Base-by-base conservation (phyloP, 441 rosid species). In the Melastoma candidum region DNA sequence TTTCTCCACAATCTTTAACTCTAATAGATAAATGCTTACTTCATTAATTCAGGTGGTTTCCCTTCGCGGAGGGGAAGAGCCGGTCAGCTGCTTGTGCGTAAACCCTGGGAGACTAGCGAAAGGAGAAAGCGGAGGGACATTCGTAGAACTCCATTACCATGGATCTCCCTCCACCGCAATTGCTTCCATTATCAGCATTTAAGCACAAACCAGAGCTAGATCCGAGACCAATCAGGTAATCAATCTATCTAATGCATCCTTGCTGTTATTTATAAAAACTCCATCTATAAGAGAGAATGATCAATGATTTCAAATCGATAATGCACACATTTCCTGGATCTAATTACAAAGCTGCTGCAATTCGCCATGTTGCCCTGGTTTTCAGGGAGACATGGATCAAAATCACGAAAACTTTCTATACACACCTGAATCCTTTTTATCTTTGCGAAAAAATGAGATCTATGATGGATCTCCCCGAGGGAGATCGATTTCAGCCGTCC, bases 51-150 rank as follows among this genome's bases (percentile, higher is more conserved):
- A 88, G 97, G 81, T 82, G 59, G 68, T 93, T 62, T 65, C 80
- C 11, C 26, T 75, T 11, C 80, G 82, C 24, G 85, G 77, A 66
- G 83, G 79, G 45, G 82, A 76, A 70, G 81, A 73, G 56, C 74
- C 66, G 47, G 74, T 11, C 51, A 89, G 80, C 65, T 87, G 95
- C 60, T 63, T 83, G 17, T 94, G 97, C 54, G 70, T 90, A 46
- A 94, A 94, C 73, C 99, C 99, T 0, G 99, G 97, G 70, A 80
- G 95, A 72, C 66, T 87, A 26, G 79, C 96, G 36, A 83, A 87
- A 67, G 99, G 97, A 65, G 95, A 87, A 73, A 86, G 96, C 0
- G 96, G 83, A 1, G 95, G 99, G 62, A 89, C 95, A 60, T 94
- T 94, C 51, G 90, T 67, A 12, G 94, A 90, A 76, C 80, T 89